Base-by-base conservation (phyloP, 169 alveolate genomes). In the Theileria luwenshuni region DNA sequence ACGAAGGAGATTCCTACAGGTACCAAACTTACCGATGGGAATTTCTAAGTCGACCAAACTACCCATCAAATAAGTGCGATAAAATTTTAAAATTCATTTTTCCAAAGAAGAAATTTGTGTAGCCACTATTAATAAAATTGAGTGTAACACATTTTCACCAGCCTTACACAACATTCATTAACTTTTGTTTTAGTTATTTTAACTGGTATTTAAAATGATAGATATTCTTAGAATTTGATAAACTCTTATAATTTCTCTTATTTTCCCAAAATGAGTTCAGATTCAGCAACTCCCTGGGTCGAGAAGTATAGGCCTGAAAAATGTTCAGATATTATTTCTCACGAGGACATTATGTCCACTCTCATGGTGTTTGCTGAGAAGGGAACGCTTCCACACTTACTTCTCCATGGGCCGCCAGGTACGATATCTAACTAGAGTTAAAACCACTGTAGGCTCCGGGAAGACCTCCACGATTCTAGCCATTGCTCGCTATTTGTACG, bases 371-470 rank as follows among this genome's bases (percentile, higher is more conserved):
- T 97, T 49, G 93, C 96, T 15, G 90, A 92, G 67, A 83, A 93
- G 61, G 99, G 99, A n/a, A 97, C 95, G 68, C 86, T 97, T 52
- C 99, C 99, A 0, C 97, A 96, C 83, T 83, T 96, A 49, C 93
- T 97, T 32, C 86, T 97, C 54, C 98, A 94, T 61, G 99, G 99
- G 0, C 99, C 99, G 21, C 99, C 99, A 12, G 99, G 98, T 45
- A 92, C 58, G 60, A 15, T 19, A 2, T 8, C 47, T 35, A 52
- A 3, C 28, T 15, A 8, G 58, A 23, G 1, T 32, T 21, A 6
- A 19, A 25, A 19, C 1, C 17, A n/a, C 45, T 79, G 23, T 35
- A 89, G 94, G 98, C 19, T 92, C 97, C 28, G 98, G 98, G 13
- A 96, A 96, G 77, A 95, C 98, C 1, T 93, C 98, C 19, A 94